These are phyloP conservation scores for Penicillium cataractarum DNA, from an alignment of 495 filamentous ascomycete species.

Conservation along the genomic window DNA sequence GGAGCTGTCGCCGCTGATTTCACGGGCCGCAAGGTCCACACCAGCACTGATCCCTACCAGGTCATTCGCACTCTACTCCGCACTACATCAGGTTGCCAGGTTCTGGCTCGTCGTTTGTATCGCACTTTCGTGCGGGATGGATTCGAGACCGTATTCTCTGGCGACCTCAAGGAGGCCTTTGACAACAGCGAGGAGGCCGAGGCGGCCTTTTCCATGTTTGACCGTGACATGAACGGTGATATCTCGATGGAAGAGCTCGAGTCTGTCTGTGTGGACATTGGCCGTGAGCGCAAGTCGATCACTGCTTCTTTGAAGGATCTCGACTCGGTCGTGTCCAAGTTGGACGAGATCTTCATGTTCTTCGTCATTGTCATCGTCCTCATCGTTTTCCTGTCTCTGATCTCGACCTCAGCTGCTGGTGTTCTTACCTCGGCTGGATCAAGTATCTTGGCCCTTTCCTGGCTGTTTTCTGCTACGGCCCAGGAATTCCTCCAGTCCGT, in stretches of 20 bases:
- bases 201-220: slow-evolving; percentile 89
- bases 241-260: slow-evolving; percentile 96
- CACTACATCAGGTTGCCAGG: slow-evolving; percentile 74
- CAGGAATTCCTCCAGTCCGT: slow-evolving; percentile 92
- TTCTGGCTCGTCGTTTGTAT: slow-evolving; percentile 90
- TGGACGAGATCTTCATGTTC: slow-evolving; percentile 86
- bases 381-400: slow-evolving; percentile 84
- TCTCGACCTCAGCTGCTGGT: slow-evolving; percentile 84
- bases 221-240: slow-evolving; percentile 96
- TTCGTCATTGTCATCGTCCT: slow-evolving; percentile 77
- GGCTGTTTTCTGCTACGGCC: slow-evolving; percentile 89
- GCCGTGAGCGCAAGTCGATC: slow-evolving; percentile 92
- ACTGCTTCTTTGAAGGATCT: slow-evolving; percentile 92
- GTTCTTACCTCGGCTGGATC: slow-evolving; percentile 89
- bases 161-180: slow-evolving; percentile 80
- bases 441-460: slow-evolving; percentile 81
- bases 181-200: slow-evolving; percentile 87
- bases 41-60: slow-evolving; percentile 81
- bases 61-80: slow-evolving; percentile 75
- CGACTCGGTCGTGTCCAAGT: slow-evolving; percentile 91
- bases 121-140: slow-evolving; percentile 80
- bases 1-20: slow-evolving; percentile 94
- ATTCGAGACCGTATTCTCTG: slow-evolving; percentile 71
- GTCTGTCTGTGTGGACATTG: slow-evolving; percentile 91
- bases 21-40: slow-evolving; percentile 74